Conservation (phyloP, 108 stramenopile species). For the Fistulifera pelliculosa region DNA sequence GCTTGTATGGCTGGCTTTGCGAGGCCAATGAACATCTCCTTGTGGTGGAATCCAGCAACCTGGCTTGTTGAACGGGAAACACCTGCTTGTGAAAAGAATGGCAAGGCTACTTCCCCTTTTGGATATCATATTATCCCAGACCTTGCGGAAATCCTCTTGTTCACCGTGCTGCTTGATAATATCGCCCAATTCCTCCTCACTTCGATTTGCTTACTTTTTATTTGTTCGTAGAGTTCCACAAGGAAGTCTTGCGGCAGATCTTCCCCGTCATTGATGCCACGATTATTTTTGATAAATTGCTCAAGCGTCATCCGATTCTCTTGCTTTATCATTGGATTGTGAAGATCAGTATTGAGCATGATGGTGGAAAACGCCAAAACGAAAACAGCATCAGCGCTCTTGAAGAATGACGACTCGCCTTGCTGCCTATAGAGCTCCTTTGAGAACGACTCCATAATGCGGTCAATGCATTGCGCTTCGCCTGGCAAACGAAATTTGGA, state of each 20-base stretch:
- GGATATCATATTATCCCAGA: slow-evolving; percentile 55
- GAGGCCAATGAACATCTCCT: slow-evolving; percentile 83
- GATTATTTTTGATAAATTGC: slow-evolving; percentile 88
- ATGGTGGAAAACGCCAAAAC: slow-evolving; percentile 89
- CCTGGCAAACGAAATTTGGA: slow-evolving; percentile 88
- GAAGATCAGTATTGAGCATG: slow-evolving; percentile 91
- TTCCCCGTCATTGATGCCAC: slow-evolving; percentile 84
- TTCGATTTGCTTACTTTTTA: slow-evolving; percentile 67
- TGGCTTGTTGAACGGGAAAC: slow-evolving; percentile 36
- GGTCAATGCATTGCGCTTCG: slow-evolving; percentile 95
- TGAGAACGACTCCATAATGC: slow-evolving; percentile 93
- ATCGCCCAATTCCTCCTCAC: slow-evolving; percentile 52
- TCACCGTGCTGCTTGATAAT: slow-evolving; percentile 21
- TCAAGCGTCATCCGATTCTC: slow-evolving; percentile 85
- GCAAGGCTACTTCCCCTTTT: slow-evolving; percentile 43
- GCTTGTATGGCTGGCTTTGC: slow-evolving; percentile 55
- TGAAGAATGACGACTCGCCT: slow-evolving; percentile 43
- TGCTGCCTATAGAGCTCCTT: slow-evolving; percentile 59
- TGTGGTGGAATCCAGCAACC: slow-evolving; percentile 77
- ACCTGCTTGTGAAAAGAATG: slow-evolving; percentile 50
- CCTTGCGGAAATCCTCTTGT: slow-evolving; percentile 31
- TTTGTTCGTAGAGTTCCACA: slow-evolving; percentile 74
- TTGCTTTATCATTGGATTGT: slow-evolving; percentile 84
- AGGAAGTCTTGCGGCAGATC: slow-evolving; percentile 79
- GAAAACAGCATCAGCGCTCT: slow-evolving; percentile 86